These are phyloP conservation scores for Bryoglossum gracile DNA, from an alignment of 495 filamentous ascomycete species.

Conservation along the genomic window DNA sequence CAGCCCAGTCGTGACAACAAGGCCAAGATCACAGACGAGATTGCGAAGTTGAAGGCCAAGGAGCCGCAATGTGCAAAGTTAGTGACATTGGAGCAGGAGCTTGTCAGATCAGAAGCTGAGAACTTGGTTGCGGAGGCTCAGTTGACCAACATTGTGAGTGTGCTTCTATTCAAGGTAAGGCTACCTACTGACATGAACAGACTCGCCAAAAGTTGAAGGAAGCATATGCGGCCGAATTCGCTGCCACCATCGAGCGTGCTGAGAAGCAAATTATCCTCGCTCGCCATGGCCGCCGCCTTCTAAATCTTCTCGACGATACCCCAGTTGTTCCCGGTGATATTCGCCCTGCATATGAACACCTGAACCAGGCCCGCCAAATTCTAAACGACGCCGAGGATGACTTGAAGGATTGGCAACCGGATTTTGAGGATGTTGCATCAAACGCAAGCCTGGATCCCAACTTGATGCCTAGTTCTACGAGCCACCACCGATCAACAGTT, in stretches of 20 bases:
- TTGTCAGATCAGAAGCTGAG: slow-evolving; percentile 91
- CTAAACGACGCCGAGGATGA: slow-evolving; percentile 93
- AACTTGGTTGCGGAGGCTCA: slow-evolving; percentile 94
- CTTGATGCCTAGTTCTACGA: slow-evolving; percentile 17
- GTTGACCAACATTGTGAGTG: slow-evolving; percentile 78
- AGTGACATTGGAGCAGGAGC: slow-evolving; percentile 84
- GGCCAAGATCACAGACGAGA: slow-evolving; percentile 81
- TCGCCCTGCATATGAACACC: slow-evolving; percentile 56
- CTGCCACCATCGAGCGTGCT: slow-evolving; percentile 84
- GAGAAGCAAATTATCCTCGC: slow-evolving; percentile 96
- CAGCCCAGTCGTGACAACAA: slow-evolving; percentile 83
- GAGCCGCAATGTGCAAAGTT: slow-evolving; percentile 73
- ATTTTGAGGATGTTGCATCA: slow-evolving; percentile 22
- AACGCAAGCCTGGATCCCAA: slow-evolving; percentile 13
- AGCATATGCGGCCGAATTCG: slow-evolving; percentile 79
- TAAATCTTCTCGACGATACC: slow-evolving; percentile 85
- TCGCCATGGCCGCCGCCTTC: slow-evolving; percentile 73
- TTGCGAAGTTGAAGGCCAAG: slow-evolving; percentile 79
- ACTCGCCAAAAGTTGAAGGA: slow-evolving; percentile 91
- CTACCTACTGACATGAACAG: slow-evolving; percentile 34
- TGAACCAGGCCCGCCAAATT: slow-evolving; percentile 62
- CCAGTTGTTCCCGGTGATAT: slow-evolving; percentile 83
- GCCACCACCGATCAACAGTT: slow-evolving; percentile 4
- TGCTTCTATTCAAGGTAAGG: no score
- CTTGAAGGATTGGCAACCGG: slow-evolving; percentile 58